Percentiles rank a stretch among this genome's conserved stretches.
Evolutionary conservation across 2,329 filamentous ascomycete species (phyloP).

Genomic region (Microascus cirrosus): DNA sequence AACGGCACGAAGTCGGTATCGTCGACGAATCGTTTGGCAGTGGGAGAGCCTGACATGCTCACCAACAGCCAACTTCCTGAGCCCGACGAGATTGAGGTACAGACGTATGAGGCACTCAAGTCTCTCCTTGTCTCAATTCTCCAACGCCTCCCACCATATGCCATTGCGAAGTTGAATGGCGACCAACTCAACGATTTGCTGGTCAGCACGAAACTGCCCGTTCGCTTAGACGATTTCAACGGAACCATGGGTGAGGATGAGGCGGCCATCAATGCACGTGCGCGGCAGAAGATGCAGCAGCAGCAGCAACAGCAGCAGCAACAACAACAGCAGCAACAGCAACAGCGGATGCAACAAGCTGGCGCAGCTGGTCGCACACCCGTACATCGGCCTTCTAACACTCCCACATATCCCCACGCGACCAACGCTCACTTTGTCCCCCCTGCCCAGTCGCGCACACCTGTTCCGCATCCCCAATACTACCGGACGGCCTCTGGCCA

Average conservation of each 20-base stretch:
- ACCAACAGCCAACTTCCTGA: constrained; percentile 54
- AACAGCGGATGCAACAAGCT: constrained; percentile 14
- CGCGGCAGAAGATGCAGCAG: constrained; percentile 26
- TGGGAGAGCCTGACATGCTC: constrained; percentile 57
- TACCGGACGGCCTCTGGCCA: constrained; percentile 1
- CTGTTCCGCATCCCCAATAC: constrained; percentile 1
- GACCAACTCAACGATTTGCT: constrained; percentile 75
- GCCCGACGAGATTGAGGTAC: constrained; percentile 51
- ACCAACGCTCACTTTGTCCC: not conserved
- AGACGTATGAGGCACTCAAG: constrained; percentile 62
- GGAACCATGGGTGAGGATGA: constrained; percentile 82
- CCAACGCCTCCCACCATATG: constrained; percentile 68
- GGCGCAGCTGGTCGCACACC: constrained; percentile 10
- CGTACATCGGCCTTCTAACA: constrained; percentile 22
- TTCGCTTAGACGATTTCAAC: constrained; percentile 61
- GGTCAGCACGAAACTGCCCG: constrained; percentile 66
- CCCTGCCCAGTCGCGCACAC: not conserved
- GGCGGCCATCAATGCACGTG: constrained; percentile 40
- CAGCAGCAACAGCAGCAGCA: constrained; percentile 8
- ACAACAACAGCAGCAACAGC: too few species aligned
- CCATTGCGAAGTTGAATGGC: constrained; percentile 75
- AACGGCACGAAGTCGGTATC: constrained; percentile 58
- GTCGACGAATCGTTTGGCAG: constrained; percentile 46
- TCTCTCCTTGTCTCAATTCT: constrained; percentile 65
- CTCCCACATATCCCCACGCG: constrained; percentile 26